Percentiles rank a stretch among this genome's conserved stretches.
These are phyloP conservation scores for Crassisporium funariophilum DNA, from an alignment of 768 basidiomycete genomes.

Conservation along the genomic window DNA sequence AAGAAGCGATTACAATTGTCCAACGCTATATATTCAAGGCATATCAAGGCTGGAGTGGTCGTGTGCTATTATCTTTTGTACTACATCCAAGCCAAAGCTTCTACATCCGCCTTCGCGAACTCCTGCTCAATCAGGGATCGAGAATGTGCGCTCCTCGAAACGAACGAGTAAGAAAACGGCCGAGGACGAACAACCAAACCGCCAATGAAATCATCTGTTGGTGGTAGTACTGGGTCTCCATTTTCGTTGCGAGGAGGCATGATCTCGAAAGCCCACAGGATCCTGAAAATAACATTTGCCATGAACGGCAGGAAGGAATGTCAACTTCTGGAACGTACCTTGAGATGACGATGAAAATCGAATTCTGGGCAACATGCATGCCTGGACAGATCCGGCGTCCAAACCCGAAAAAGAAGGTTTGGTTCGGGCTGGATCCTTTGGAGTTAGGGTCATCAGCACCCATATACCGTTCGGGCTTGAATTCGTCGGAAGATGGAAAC, in stretches of 20 bases:
- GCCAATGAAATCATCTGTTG: slow-evolving; percentile 17
- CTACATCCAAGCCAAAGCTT: slow-evolving; percentile 9
- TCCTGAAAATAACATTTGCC: slow-evolving; percentile 12
- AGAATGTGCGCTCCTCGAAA: slow-evolving; percentile 6
- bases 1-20: too few relatives aligned
- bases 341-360: slow-evolving; percentile 23
- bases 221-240: slow-evolving; percentile 19
- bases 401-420: slow-evolving; percentile 28
- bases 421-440: slow-evolving; percentile 12
- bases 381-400: slow-evolving; percentile 32
- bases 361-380: slow-evolving; percentile 28
- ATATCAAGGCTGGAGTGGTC: too few relatives aligned
- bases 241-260: slow-evolving; percentile 9
- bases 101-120: slow-evolving; percentile 6
- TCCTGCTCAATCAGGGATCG: slow-evolving; percentile 14
- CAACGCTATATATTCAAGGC: too few relatives aligned
- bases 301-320: background rate
- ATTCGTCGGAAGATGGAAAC: slow-evolving; percentile 23
- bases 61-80: too few relatives aligned
- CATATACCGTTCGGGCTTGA: slow-evolving; percentile 27
- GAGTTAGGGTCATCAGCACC: too few relatives aligned
- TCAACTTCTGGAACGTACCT: slow-evolving; percentile 12
- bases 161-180: slow-evolving; percentile 18
- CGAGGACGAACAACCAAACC: slow-evolving; percentile 23
- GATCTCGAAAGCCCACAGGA: slow-evolving; percentile 27